Base-by-base conservation (phyloP, 2,329 filamentous ascomycete genomes). In the Mycogone perniciosa region DNA sequence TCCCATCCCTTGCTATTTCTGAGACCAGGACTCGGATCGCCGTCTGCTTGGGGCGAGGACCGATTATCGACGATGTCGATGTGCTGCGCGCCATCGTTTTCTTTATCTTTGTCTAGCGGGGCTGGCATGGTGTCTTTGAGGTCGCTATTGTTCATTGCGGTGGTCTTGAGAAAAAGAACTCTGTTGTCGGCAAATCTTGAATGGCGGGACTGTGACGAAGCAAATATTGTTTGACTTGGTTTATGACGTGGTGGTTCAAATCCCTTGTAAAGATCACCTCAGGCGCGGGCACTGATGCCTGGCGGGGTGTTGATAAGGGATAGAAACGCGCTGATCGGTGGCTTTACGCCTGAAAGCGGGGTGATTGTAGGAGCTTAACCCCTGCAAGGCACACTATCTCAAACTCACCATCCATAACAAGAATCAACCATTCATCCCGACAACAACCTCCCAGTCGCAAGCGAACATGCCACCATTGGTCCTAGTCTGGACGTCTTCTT, bases 1-100 rank as follows among this genome's bases (percentile, higher is more conserved):
- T 92, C 88, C 88, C 88, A 92, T 54, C 88, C 88, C 61, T 79
- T 83, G 69, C 78, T 82, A 59, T 82, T 79, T 56, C 72, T 74
- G 45, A 81, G 66, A 9, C 70, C 71, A 4, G 75, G 73, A 56
- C 75, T 78, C 11, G 67, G 58, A 50, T 75, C 69, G 48, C 63
- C 70, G 5, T 76, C 71, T 48, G 65, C 61, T 11, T 60, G 64
- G 6, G 71, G 67, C 5, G 69, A 65, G 26, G 64, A 62, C 44
- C 69, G 59, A 44, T 75, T 70, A 52, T 76, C 71, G 20, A 71
- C 68, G 47, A 79, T 69, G 54, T 79, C 76, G 61, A 80, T 76
- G 59, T 75, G 77, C 63, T 59, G 66, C 59, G 63, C 66, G 61
- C 55, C 63, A 56, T 63, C 67, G 60, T 57, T 57, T 55, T 64